Evolutionary conservation across 192 early-diverging fungal genomes (phyloP).

Genomic region (Podila epigama): DNA sequence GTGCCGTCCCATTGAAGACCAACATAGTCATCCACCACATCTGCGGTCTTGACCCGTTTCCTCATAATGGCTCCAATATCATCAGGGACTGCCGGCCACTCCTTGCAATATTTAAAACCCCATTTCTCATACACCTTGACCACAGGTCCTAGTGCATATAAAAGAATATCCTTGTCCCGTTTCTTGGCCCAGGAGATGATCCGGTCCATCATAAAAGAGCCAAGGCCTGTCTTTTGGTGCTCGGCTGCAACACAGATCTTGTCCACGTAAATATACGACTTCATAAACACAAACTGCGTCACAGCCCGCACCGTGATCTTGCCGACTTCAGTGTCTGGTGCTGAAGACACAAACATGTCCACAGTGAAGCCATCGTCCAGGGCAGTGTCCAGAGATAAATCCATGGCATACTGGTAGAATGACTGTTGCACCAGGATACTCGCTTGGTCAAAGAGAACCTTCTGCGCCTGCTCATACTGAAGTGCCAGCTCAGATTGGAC

Average conservation of each 20-base stretch:
- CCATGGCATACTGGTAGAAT: slow-evolving; percentile 44
- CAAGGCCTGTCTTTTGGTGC: slow-evolving; percentile 47
- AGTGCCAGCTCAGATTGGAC: slow-evolving; percentile 42
- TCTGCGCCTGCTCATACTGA: slow-evolving; percentile 22
- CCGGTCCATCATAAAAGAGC: slow-evolving; percentile 40
- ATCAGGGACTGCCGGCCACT: slow-evolving; percentile 40
- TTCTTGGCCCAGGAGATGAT: slow-evolving; percentile 24
- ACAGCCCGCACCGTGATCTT: slow-evolving; percentile 44
- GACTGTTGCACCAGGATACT: slow-evolving; percentile 32
- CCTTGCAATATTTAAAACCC: slow-evolving; percentile 48
- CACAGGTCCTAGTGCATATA: slow-evolving; percentile 45
- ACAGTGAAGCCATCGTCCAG: slow-evolving; percentile 51
- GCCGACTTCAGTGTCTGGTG: not conserved
- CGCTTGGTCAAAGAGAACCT: slow-evolving; percentile 31
- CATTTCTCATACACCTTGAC: slow-evolving; percentile 43
- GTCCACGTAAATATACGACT: slow-evolving; percentile 50
- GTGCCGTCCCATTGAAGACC: slow-evolving; percentile 42
- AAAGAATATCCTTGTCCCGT: slow-evolving; percentile 46
- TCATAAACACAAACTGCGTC: slow-evolving; percentile 53
- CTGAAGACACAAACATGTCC: slow-evolving; percentile 44
- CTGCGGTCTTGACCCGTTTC: slow-evolving; percentile 28
- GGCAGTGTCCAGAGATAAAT: slow-evolving; percentile 38
- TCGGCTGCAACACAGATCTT: slow-evolving; percentile 50
- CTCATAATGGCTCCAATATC: slow-evolving; percentile 50
- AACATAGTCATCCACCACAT: slow-evolving; percentile 23